phyloP scores from a whole-genome alignment of 2,329 filamentous ascomycete genomes.

The Penicillium sclerotigenum region DNA sequence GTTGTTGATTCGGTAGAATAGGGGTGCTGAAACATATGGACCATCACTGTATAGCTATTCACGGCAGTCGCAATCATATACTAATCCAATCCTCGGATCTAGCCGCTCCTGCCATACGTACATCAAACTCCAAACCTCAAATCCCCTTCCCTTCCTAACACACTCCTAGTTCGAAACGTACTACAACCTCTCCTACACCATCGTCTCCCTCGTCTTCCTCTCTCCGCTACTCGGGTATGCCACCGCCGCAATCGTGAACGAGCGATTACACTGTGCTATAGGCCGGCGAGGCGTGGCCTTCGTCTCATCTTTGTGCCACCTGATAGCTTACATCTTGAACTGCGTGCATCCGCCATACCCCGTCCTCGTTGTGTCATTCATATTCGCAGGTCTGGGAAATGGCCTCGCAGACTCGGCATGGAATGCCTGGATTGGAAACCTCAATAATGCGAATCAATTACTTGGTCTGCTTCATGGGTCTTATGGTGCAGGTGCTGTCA shows the following conservation, averaged over 20 bases:
- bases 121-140: background rate
- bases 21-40: too few relatives aligned
- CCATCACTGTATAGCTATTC: too few relatives aligned
- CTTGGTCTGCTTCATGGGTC: conserved; percentile 67
- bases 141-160: conserved; percentile 29
- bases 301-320: conserved; percentile 50
- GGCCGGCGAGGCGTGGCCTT: conserved; percentile 71
- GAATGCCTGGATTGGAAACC: conserved; percentile 66
- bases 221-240: conserved; percentile 50
- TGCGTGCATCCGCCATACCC: conserved; percentile 67
- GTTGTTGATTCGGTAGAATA: too few relatives aligned
- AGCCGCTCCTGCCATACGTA: conserved; percentile 8
- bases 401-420: conserved; percentile 57
- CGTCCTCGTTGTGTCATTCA: conserved; percentile 61
- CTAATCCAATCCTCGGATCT: background rate
- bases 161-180: conserved; percentile 40
- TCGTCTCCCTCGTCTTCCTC: conserved; percentile 47
- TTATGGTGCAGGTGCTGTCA: conserved; percentile 67
- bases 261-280: conserved; percentile 40
- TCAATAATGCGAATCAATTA: conserved; percentile 69
- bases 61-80: background rate
- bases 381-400: conserved; percentile 68
- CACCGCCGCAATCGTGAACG: conserved; percentile 45
- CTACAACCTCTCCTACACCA: conserved; percentile 45
- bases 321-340: conserved; percentile 45